phyloP scores from a whole-genome alignment of 306 rosid genomes.

The Cucurbita moschata region DNA sequence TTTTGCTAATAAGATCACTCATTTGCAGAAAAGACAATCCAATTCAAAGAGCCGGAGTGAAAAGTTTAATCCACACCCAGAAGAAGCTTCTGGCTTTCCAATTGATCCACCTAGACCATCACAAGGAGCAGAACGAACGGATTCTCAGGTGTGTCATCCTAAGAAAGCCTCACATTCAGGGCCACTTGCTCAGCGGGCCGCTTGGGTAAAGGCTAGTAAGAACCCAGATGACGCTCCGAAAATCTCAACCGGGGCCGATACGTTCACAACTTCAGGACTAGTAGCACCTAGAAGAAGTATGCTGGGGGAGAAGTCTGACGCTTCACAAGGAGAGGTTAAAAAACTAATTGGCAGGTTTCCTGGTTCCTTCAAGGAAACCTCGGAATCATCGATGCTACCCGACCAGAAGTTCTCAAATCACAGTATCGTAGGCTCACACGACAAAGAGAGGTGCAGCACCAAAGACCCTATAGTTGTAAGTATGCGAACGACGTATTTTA shows the following conservation, averaged over 20 bases:
- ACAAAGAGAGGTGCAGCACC: slow-evolving; percentile 51
- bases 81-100: slow-evolving; percentile 96
- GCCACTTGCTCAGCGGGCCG: slow-evolving; percentile 75
- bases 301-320: slow-evolving; percentile 62
- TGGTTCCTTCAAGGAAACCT: slow-evolving; percentile 81
- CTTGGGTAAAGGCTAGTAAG: slow-evolving; percentile 77
- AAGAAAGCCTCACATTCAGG: slow-evolving; percentile 99
- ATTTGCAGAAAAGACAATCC: slow-evolving; percentile 69
- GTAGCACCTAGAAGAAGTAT: slow-evolving; percentile 81
- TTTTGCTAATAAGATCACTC: not conserved
- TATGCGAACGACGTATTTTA: not conserved
- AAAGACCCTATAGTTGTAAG: slow-evolving; percentile 79
- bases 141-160: slow-evolving; percentile 43
- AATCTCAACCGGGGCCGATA: slow-evolving; percentile 57
- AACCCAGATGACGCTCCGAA: slow-evolving; percentile 69
- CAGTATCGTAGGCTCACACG: slow-evolving; percentile 26
- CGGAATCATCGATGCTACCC: slow-evolving; percentile 37
- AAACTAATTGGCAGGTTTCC: slow-evolving; percentile 73
- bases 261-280: slow-evolving; percentile 54
- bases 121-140: slow-evolving; percentile 44
- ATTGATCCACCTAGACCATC: slow-evolving; percentile 99
- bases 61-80: slow-evolving; percentile 92
- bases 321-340: slow-evolving; percentile 60
- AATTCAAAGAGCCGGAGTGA: slow-evolving; percentile 85
- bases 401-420: slow-evolving; percentile 54